Percentiles rank a stretch among this genome's conserved stretches.
Conservation (phyloP, 2,329 filamentous ascomycete genomes). For the Aspergillus sp. region DNA sequence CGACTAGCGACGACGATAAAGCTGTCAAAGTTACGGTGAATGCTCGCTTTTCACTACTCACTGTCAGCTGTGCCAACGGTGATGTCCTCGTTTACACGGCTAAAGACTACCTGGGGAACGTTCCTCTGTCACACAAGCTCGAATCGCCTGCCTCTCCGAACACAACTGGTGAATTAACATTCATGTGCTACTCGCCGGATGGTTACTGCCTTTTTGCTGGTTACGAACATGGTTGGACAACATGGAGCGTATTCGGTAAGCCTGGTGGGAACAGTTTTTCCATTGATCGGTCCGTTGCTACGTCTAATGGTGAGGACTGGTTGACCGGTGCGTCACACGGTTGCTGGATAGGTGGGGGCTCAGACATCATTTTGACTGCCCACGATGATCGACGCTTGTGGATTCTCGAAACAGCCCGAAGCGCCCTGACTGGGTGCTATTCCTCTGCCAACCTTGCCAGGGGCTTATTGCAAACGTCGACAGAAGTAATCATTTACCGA, state of each 20-base stretch:
- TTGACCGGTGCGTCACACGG: slow-evolving; percentile 74
- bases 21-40: slow-evolving; percentile 82
- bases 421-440: slow-evolving; percentile 89
- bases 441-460: slow-evolving; percentile 86
- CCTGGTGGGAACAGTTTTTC: slow-evolving; percentile 80
- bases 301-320: slow-evolving; percentile 76
- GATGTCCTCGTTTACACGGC: slow-evolving; percentile 86
- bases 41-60: slow-evolving; percentile 89
- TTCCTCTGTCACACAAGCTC: slow-evolving; percentile 80
- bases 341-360: slow-evolving; percentile 84
- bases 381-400: slow-evolving; percentile 75
- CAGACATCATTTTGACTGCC: slow-evolving; percentile 75
- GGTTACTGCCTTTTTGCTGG: slow-evolving; percentile 95
- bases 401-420: slow-evolving; percentile 88
- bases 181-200: slow-evolving; percentile 85
- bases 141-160: slow-evolving; percentile 65
- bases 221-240: slow-evolving; percentile 89
- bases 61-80: slow-evolving; percentile 78
- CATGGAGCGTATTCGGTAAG: slow-evolving; percentile 97
- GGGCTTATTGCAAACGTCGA: slow-evolving; percentile 83
- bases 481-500: slow-evolving; percentile 86
- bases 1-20: slow-evolving; percentile 57
- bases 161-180: slow-evolving; percentile 70
- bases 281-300: slow-evolving; percentile 63
- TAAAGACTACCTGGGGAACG: slow-evolving; percentile 89